Evolutionary conservation across 31 red algal species (phyloP), one percentile per base, ranked within the genome.

Genomic region (Porphyra umbilicalis): DNA sequence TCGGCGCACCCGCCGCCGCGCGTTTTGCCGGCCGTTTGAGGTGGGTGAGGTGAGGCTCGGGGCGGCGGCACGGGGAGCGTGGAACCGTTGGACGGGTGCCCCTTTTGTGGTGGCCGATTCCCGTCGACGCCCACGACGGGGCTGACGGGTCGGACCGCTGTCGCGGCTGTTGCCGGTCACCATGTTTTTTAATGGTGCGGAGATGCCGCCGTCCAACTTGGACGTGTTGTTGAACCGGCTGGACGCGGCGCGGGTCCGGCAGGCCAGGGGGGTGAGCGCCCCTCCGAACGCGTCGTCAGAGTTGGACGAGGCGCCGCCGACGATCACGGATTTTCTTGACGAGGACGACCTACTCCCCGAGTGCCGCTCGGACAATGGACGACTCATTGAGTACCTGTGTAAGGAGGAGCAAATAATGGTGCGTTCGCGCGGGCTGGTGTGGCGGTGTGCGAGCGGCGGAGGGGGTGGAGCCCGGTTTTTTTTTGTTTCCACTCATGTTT

Each of bases 321-420:
- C 76, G 76, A 29, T 78, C 1, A 78, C 76, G 35, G 76, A 78
- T 35, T 85, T 82, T 85, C 33, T 88, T 16, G 33, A 76, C 32
- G 79, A 80, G n/a, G 42, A 75, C 80, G 91, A 93, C 76, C 79
- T 90, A 32, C 37, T 86, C 34, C 83, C 86, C 31, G 91, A 94
- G 37, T 86, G 83, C 71, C 91, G 91, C 77, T 75, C 83, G 35
- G 91, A 94, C 10, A 94, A 94, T 78, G 39, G 30, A 1, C 86
- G 86, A 16, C 87, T 94, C 81, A 80, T 89, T 80, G 75, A 37
- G 25, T 94, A 86, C 57, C 68, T 94, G 14, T 83, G 68, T 29
- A 42, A 87, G 35, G 81, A 85, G 20, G 20, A 46, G 34, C 57
- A 71, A 71, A 25, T 71, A 71, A 4, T 71, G 57, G 57, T 71